Evolutionary conservation across 129 eudicot species (phyloP).

Genomic region (Mikania micrantha): DNA sequence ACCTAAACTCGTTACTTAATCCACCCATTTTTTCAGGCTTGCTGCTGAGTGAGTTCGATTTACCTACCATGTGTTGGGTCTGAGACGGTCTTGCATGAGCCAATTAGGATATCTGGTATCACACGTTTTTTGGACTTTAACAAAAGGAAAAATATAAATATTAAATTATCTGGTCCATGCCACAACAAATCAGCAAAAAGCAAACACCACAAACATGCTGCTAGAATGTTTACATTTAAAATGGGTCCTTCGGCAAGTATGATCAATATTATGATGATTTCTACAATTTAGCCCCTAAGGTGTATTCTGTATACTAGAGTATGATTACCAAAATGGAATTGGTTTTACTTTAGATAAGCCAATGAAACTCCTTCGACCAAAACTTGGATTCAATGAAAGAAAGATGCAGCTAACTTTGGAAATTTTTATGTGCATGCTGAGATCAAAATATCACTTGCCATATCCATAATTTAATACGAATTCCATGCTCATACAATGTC

Average conservation of each 20-base stretch:
- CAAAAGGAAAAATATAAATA: not conserved
- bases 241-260: not conserved
- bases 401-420: not conserved
- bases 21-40: no score
- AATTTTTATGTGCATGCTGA: conserved; percentile 1
- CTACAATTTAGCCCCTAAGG: not conserved
- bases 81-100: no score
- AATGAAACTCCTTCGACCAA: not conserved
- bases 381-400: not conserved
- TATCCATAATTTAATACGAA: conserved; percentile 4
- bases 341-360: not conserved
- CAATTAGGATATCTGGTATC: no score
- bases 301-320: not conserved
- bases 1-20: no score
- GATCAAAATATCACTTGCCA: conserved; percentile 7
- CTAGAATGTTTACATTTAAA: not conserved
- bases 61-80: no score
- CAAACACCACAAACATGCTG: not conserved
- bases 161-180: not conserved
- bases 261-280: not conserved
- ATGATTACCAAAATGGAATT: not conserved
- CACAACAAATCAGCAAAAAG: not conserved
- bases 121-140: no score
- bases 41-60: no score
- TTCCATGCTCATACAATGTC: not conserved